phyloP scores from a whole-genome alignment of 2,329 filamentous ascomycete species.

The Zasmidium citrigriseum region DNA sequence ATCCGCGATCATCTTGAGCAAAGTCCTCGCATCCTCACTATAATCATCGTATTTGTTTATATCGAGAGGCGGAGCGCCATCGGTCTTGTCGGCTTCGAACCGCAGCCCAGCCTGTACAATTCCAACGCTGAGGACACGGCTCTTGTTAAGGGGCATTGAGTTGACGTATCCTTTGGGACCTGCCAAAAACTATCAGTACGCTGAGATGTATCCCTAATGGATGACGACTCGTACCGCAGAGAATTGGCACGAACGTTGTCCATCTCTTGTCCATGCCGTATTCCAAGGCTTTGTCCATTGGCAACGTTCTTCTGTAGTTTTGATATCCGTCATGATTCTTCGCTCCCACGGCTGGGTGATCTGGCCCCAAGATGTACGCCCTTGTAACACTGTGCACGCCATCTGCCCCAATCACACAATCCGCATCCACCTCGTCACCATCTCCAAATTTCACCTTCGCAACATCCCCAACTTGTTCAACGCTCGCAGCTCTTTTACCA shows the following conservation, averaged over 20 bases:
- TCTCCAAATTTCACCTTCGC: slow-evolving; percentile 50
- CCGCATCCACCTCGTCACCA: slow-evolving; percentile 45
- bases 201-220: not conserved
- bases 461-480: slow-evolving; percentile 33
- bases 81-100: slow-evolving; percentile 21
- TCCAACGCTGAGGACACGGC: slow-evolving; percentile 30
- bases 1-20: slow-evolving; percentile 30
- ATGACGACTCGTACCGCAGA: slow-evolving; percentile 26
- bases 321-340: slow-evolving; percentile 37
- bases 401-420: slow-evolving; percentile 56
- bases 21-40: slow-evolving; percentile 30
- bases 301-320: slow-evolving; percentile 34
- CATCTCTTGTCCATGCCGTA: slow-evolving; percentile 33
- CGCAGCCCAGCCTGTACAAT: slow-evolving; percentile 27
- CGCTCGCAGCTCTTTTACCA: slow-evolving; percentile 43
- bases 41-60: slow-evolving; percentile 28
- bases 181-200: not conserved
- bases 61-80: slow-evolving; percentile 10
- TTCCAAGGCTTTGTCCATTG: slow-evolving; percentile 29
- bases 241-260: slow-evolving; percentile 32
- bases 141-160: slow-evolving; percentile 34
- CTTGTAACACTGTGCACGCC: slow-evolving; percentile 54
- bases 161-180: slow-evolving; percentile 33
- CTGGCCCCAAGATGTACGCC: slow-evolving; percentile 43
- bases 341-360: slow-evolving; percentile 33